A percentile compares a stretch with the other conserved stretches of the same genome.
phyloP scores from a whole-genome alignment of 768 basidiomycete species.

The Gyrodon lividus region DNA sequence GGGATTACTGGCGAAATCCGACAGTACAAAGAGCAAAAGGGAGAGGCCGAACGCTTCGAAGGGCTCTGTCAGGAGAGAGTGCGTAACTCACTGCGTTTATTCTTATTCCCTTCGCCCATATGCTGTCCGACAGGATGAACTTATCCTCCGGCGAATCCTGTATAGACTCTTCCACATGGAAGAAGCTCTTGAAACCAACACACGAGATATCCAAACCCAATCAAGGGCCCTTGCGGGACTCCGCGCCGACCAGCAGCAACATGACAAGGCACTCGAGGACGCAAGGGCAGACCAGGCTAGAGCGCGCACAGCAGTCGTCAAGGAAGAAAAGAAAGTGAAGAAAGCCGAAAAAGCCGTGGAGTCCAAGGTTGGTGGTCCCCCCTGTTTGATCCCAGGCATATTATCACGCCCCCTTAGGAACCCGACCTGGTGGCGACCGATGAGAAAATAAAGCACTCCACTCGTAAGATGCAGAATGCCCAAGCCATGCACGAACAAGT shows the following conservation, averaged over 20 bases:
- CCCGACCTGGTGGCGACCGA: conserved; percentile 83
- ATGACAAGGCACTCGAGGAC: conserved; percentile 69
- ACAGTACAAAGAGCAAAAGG: conserved; percentile 96
- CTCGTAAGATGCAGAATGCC: conserved; percentile 75
- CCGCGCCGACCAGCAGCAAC: conserved; percentile 63
- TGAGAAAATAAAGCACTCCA: conserved; percentile 84
- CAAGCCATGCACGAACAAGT: conserved; percentile 62
- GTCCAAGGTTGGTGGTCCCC: conserved; percentile 55
- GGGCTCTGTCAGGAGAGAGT: conserved; percentile 72
- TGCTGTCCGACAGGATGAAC: conserved; percentile 57
- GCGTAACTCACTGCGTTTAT: conserved; percentile 22
- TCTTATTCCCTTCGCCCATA: conserved; percentile 1
- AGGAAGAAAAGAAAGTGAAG: conserved; percentile 86
- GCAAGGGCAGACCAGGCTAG: conserved; percentile 81
- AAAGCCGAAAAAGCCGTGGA: conserved; percentile 89
- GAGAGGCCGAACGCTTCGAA: conserved; percentile 88
- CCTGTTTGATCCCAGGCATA: neutral
- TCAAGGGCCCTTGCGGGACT: conserved; percentile 70
- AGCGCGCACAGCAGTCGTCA: conserved; percentile 69
- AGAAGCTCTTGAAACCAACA: conserved; percentile 71
- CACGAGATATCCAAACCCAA: conserved; percentile 65
- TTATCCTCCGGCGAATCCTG: conserved; percentile 77
- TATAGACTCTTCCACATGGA: conserved; percentile 92
- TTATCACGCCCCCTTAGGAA: conserved; percentile 47
- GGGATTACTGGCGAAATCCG: conserved; percentile 94